Evolutionary conservation across 2,329 filamentous ascomycete genomes (phyloP), one percentile per base, ranked within the genome.

Genomic region (Cryphonectria naterciae): DNA sequence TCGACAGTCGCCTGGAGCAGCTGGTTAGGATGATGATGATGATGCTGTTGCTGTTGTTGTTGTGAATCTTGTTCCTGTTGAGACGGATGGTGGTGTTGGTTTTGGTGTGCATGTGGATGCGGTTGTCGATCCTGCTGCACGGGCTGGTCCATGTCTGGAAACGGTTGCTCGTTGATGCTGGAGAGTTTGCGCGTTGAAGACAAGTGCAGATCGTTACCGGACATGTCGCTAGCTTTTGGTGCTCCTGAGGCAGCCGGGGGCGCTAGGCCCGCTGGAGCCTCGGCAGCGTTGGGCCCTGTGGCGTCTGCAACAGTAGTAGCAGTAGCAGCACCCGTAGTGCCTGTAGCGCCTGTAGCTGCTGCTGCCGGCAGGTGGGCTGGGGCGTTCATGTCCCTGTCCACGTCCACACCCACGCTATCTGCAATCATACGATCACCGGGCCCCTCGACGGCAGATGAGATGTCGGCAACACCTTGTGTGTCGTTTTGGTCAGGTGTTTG

Each of bases 151-250:
- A 69, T 54, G 28, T 71, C 67, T 49, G 69, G 72, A 65, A 72
- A 74, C 63, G 78, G 74, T 69, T 78, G 74, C 72, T 82, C 78
- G 77, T 77, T 74, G 73, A 81, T 80, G 75, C 77, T 79, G 62
- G 78, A 78, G 37, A 80, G 77, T 72, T 76, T 74, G 65, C 71
- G 70, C 64, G 75, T 74, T 70, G 75, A 70, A 43, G 73, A 32
- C 54, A 19, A 58, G 52, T 69, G 81, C 74, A 78, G 81, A 81
- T 83, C 81, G 71, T 77, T 81, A 68, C 77, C 79, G 43, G 70
- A 72, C 71, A 65, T 68, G 73, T 73, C 71, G 70, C 58, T 71
- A 68, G 69, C 65, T n/a, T 22, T 61, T 3, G 58, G 19, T 19
- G 58, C 22, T 61, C 25, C 58, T 37, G 58, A 61, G 32, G 35